Evolutionary conservation across 768 basidiomycete genomes (phyloP).

Genomic region (Boletus speciosus): DNA sequence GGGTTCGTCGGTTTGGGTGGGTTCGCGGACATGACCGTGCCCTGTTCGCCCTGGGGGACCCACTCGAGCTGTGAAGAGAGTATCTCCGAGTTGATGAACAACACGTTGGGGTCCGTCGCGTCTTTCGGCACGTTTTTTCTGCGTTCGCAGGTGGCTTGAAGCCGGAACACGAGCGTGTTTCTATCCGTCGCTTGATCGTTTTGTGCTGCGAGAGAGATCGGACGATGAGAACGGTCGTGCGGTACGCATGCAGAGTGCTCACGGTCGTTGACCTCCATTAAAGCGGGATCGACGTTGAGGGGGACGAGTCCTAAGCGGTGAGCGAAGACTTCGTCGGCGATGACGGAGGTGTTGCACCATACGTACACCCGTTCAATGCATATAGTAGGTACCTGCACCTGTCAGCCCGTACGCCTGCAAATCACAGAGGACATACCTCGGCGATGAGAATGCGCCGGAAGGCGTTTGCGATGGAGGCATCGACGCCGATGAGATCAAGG

Average conservation of each 20-base stretch:
- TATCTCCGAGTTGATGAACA: conserved; percentile 72
- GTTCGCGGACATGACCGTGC: conserved; percentile 46
- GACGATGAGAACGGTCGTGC: neutral
- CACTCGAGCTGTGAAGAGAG: conserved; percentile 67
- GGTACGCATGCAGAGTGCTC: conserved; percentile 7
- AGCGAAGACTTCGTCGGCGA: conserved; percentile 90
- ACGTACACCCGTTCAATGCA: conserved; percentile 89
- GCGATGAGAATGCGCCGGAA: conserved; percentile 89
- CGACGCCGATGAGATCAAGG: conserved; percentile 93
- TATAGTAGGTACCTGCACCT: conserved; percentile 76
- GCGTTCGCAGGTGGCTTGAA: conserved; percentile 65
- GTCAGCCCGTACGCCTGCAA: conserved; percentile 1
- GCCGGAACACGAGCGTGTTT: conserved; percentile 86
- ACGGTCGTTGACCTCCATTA: conserved; percentile 57
- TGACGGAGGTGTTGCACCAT: conserved; percentile 92
- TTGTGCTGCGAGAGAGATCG: conserved; percentile 24
- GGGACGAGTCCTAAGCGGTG: conserved; percentile 93
- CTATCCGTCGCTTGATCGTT: conserved; percentile 75
- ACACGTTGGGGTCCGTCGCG: conserved; percentile 51
- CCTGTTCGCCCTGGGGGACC: conserved; percentile 82
- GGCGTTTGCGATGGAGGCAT: conserved; percentile 95
- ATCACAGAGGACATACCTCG: conserved; percentile 55
- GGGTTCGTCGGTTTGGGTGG: conserved; percentile 67
- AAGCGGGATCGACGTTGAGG: conserved; percentile 76
- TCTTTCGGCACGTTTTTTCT: conserved; percentile 51